Percentiles rank a stretch among this genome's conserved stretches.
Conservation (phyloP, 139 green algal species). For the Eudorina sp. region DNA sequence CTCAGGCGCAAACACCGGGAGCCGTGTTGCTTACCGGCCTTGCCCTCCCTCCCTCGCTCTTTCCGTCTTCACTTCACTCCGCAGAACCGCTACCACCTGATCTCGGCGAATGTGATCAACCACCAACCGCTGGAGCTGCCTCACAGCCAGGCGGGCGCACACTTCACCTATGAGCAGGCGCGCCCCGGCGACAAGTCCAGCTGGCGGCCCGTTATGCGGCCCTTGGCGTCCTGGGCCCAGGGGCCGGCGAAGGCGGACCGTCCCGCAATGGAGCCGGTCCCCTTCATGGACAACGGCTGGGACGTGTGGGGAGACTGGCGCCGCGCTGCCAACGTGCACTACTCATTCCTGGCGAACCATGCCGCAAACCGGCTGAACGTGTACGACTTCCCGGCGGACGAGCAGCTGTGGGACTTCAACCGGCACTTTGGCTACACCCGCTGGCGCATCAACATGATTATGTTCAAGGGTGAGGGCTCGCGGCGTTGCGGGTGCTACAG, state of each 20-base stretch:
- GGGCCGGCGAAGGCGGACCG: neutral
- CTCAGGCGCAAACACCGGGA: too few relatives aligned
- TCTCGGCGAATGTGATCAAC: conserved; percentile 46
- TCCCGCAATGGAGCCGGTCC: neutral
- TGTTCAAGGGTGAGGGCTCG: conserved; percentile 46
- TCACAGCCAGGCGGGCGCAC: conserved; percentile 34
- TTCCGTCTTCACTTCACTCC: neutral
- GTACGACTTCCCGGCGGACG: conserved; percentile 26
- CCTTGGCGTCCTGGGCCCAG: neutral
- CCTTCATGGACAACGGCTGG: conserved; percentile 42
- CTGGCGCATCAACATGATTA: conserved; percentile 53
- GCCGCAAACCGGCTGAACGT: neutral
- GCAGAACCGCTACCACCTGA: conserved; percentile 45
- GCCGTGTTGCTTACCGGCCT: too few relatives aligned
- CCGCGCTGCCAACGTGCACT: conserved; percentile 34
- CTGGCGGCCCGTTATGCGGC: conserved; percentile 23
- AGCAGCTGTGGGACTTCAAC: conserved; percentile 54
- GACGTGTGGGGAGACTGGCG: conserved; percentile 43
- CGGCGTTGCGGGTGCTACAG: neutral
- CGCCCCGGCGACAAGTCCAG: conserved; percentile 24
- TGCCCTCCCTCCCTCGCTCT: neutral
- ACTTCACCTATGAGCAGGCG: conserved; percentile 20
- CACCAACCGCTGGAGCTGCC: conserved; percentile 46
- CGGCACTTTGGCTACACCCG: conserved; percentile 37
- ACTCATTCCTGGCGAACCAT: conserved; percentile 45